Conservation (phyloP, 2,329 filamentous ascomycete genomes). For the Ophiosphaerella narmari region DNA sequence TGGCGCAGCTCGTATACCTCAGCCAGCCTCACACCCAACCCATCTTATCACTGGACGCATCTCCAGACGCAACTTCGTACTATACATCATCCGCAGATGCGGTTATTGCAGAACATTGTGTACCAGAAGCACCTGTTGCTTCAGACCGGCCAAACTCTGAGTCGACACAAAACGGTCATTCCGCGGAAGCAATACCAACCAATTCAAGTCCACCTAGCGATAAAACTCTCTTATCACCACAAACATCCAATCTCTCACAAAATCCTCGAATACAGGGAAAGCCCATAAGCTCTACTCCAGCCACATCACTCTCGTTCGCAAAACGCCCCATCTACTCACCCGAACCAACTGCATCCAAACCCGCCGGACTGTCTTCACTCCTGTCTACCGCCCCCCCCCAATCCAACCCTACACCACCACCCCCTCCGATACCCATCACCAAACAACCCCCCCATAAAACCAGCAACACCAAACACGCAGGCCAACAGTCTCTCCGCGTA, state of each 20-base stretch:
- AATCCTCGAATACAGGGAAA: too few species aligned
- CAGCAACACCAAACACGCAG: constrained; percentile 82
- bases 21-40: constrained; percentile 76
- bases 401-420: constrained; percentile 10
- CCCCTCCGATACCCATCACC: constrained; percentile 5
- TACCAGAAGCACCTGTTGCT: constrained; percentile 50
- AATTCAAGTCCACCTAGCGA: too few species aligned
- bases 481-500: constrained; percentile 80
- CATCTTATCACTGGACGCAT: constrained; percentile 66
- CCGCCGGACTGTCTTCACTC: constrained; percentile 31
- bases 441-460: constrained; percentile 59
- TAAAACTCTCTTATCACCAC: too few species aligned
- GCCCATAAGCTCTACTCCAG: not conserved
- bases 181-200: not conserved
- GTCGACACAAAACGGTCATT: not conserved
- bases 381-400: constrained; percentile 19
- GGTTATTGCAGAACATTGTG: constrained; percentile 73
- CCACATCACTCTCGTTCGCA: constrained; percentile 16
- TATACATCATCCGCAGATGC: constrained; percentile 84
- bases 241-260: too few species aligned
- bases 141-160: not conserved
- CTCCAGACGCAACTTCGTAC: constrained; percentile 59
- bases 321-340: constrained; percentile 16
- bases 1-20: constrained; percentile 62
- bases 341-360: constrained; percentile 1